Evolutionary conservation across 176 grass and related monocot genomes (phyloP), one percentile per base, ranked within the genome.

Genomic region (Phyllostachys edulis): DNA sequence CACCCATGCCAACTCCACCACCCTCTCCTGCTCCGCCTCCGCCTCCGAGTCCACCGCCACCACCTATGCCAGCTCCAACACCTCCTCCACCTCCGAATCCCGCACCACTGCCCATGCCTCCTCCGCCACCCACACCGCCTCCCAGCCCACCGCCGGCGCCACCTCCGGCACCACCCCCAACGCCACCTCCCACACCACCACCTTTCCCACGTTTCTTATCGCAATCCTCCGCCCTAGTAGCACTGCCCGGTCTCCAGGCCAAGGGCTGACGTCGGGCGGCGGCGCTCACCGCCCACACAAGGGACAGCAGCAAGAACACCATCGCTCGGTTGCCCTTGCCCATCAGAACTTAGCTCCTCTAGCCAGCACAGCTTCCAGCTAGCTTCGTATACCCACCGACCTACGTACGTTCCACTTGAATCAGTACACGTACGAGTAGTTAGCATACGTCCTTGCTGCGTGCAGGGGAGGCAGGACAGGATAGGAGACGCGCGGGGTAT

Each of bases 1-100:
- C 56, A 11, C 86, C 77, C 0, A 1, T 23, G 0, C 78, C 83
- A 46, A 6, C 69, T 1, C 66, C 82, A 7, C 26, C 45, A 1
- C 83, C 78, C 1, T 6, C 70, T 36, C 89, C 86, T 1, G 5
- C 77, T 2, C 73, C 89, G 3, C 69, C 72, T 39, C 73, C 89
- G 4, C 69, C 72, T 39, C 86, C 90, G 26, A 63, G 7, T 0
- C 86, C 66, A 14, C 36, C 45, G 0, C 90, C 84, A 0, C 44
- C 82, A 4, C 85, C 86, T 0, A 38, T 4, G 2, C 81, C 81
- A 1, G 36, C 72, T 1, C 90, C 90, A 36, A 0, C 42, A 3
- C 42, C 42, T 3, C 46, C 37, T 0, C 88, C 88, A 4, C 77
- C 80, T 17, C 86, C 74, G 12, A 70, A 20, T 0, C 75, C 89